Evolutionary conservation across 208 protist species (phyloP).

Genomic region (Acanthamoeba castellanii): DNA sequence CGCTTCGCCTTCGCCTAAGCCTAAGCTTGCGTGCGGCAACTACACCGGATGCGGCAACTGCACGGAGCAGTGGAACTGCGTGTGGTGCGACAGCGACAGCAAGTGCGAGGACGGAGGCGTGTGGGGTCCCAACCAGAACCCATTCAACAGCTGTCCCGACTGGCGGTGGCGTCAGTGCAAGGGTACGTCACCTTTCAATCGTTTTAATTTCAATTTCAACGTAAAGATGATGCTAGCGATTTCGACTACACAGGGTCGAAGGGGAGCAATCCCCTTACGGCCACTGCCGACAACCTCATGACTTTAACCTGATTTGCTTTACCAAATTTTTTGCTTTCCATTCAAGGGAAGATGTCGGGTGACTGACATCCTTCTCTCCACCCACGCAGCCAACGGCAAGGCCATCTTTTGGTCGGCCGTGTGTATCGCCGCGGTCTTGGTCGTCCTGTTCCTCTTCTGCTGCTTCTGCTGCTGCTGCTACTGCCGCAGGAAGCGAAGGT

Average conservation of each 20-base stretch:
- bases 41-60: constrained; percentile 64
- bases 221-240: constrained; percentile 25
- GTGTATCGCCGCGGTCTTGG: background rate
- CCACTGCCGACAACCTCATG: constrained; percentile 54
- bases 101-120: constrained; percentile 40
- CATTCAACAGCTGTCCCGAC: constrained; percentile 37
- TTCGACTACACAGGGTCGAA: constrained; percentile 47
- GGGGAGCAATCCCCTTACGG: background rate
- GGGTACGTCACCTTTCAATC: background rate
- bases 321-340: background rate
- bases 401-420: constrained; percentile 58
- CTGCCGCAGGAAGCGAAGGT: constrained; percentile 46
- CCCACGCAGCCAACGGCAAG: constrained; percentile 60
- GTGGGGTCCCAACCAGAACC: constrained; percentile 60
- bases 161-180: constrained; percentile 75
- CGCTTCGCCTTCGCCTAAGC: background rate
- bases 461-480: constrained; percentile 72
- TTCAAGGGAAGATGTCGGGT: background rate
- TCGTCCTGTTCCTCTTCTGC: constrained; percentile 55
- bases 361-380: background rate
- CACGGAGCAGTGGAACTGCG: constrained; percentile 65
- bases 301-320: constrained; percentile 1
- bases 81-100: constrained; percentile 69
- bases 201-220: background rate
- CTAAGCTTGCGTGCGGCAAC: background rate